These are phyloP conservation scores for Vanrija sp. DNA, from an alignment of 1,284 basidiomycete genomes.

Conservation along the genomic window DNA sequence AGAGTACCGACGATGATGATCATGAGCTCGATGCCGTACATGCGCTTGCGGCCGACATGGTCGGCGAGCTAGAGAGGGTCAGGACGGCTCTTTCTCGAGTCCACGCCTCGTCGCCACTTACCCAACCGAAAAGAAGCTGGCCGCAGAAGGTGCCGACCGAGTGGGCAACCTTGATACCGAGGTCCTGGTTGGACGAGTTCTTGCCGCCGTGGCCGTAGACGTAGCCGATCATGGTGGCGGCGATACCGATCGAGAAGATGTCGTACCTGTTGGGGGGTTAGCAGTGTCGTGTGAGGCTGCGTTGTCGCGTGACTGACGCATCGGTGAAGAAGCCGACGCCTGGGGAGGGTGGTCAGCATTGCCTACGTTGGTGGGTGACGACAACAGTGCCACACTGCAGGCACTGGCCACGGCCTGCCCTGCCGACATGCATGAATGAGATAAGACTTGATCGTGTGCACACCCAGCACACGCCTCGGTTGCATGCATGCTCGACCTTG, in stretches of 20 bases:
- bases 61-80: slow-evolving; percentile 40
- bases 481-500: background rate
- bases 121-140: slow-evolving; percentile 51
- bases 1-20: slow-evolving; percentile 39
- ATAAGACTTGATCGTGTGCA: background rate
- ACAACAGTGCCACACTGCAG: too few species aligned
- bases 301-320: slow-evolving; percentile 19
- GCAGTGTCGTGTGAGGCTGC: too few species aligned
- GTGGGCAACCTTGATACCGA: slow-evolving; percentile 64
- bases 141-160: slow-evolving; percentile 53
- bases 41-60: slow-evolving; percentile 50
- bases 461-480: background rate
- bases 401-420: too few species aligned
- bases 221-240: slow-evolving; percentile 68
- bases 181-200: slow-evolving; percentile 58
- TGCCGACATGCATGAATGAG: background rate
- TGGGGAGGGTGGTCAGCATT: slow-evolving; percentile 6
- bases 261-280: too few species aligned
- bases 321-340: slow-evolving; percentile 48
- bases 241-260: slow-evolving; percentile 58
- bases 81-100: background rate
- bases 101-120: background rate
- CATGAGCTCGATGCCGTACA: slow-evolving; percentile 52
- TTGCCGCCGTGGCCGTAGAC: slow-evolving; percentile 58
- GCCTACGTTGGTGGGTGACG: background rate